phyloP scores from a whole-genome alignment of 2,329 filamentous ascomycete species.

The Venturia effusa region DNA sequence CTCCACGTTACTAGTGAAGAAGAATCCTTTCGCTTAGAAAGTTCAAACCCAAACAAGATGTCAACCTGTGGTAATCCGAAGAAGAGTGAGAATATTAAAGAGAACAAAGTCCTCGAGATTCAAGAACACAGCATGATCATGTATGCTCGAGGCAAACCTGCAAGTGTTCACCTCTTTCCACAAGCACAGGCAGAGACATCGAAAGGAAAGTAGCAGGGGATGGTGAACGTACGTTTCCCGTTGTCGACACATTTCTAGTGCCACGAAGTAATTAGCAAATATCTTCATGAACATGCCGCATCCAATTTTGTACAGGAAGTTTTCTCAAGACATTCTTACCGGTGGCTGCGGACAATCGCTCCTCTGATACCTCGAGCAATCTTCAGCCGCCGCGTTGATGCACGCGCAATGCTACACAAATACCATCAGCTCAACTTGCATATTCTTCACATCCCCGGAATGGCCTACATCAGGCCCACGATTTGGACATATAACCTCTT shows the following conservation, averaged over 20 bases:
- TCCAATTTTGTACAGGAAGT: not conserved
- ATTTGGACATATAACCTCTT: constrained; percentile 9
- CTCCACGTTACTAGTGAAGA: not conserved
- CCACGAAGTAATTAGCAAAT: not conserved
- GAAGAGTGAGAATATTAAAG: too few relatives aligned
- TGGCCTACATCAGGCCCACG: constrained; percentile 8
- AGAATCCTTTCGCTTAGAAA: too few relatives aligned
- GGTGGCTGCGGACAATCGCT: constrained; percentile 3
- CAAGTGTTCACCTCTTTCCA: not conserved
- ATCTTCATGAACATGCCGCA: too few relatives aligned
- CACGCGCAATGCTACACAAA: constrained; percentile 8
- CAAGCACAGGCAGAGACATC: not conserved
- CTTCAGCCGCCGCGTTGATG: constrained; percentile 7
- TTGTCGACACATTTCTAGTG: not conserved
- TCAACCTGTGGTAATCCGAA: too few relatives aligned
- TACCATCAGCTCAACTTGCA: not conserved
- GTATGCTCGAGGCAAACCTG: not conserved
- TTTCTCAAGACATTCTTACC: not conserved
- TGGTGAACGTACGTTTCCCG: not conserved
- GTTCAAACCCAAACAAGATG: not conserved
- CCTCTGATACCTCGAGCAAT: constrained; percentile 4
- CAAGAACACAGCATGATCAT: not conserved
- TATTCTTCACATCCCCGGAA: not conserved
- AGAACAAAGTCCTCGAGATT: not conserved
- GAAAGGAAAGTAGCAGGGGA: not conserved